Evolutionary conservation across 2,329 filamentous ascomycete genomes (phyloP), one percentile per base, ranked within the genome.

Genomic region (Hysterium pulicare): DNA sequence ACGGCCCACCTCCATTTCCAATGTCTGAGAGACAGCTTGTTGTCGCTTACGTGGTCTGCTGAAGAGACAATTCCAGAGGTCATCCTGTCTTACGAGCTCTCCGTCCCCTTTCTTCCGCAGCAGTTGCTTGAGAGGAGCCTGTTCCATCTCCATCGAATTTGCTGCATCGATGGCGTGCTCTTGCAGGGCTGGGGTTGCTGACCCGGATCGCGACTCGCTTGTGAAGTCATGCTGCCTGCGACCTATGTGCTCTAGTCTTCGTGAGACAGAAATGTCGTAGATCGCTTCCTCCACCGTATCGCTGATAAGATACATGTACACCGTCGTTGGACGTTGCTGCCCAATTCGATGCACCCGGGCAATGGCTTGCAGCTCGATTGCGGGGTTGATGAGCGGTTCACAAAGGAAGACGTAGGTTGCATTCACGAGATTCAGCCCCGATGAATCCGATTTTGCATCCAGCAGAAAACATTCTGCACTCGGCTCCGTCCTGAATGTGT

Each of bases 261-360:
- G 78, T 46, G 78, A 75, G 1, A 95, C 88, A 0, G 88, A 93
- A 24, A 96, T 78, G 45, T 90, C 82, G 68, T 97, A 90, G 48
- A 97, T 94, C 2, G 86, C 86, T 69, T 95, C 86, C 61, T 98
- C 93, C 0, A 97, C 88, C 0, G 91, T 95, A 39, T 86, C 87
- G 13, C 85, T 82, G n/a, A 96, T 80, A 2, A 97, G 77, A 62
- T 97, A 97, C 66, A 96, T 85, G 86, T 90, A 97, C 1, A 97
- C 90, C 0, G 88, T 95, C 0, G 93, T 98, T 51, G 87, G 78
- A 39, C 87, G 82, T 49, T 84, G 77, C 67, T 97, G 93, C 0
- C 93, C 93, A 49, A 98, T 98, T 26, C 93, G 82, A 62, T 98
- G 90, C 1, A 98, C 90, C 42, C 93, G 85, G 1, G 91, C 90